phyloP scores from a whole-genome alignment of 2,329 filamentous ascomycete genomes.

The Cyanodermella asteris region DNA sequence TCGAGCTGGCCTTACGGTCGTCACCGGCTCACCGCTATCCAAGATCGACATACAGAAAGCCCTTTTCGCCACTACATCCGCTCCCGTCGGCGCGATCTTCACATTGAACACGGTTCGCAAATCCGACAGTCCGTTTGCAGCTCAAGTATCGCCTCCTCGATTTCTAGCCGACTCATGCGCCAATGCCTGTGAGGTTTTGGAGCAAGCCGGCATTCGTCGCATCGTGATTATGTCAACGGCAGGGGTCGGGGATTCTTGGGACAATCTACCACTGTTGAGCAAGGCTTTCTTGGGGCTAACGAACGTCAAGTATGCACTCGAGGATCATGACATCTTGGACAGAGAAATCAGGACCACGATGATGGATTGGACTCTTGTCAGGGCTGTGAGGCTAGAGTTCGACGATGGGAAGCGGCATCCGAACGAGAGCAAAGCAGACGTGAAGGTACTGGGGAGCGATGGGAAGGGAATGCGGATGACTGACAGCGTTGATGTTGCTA shows the following conservation, averaged over 20 bases:
- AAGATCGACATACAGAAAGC: constrained; percentile 15
- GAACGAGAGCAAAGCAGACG: constrained; percentile 9
- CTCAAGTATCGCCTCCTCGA: constrained; percentile 16
- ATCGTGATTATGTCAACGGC: constrained; percentile 20
- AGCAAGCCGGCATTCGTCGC: constrained; percentile 13
- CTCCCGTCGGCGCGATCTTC: constrained; percentile 15
- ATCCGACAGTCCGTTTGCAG: constrained; percentile 20
- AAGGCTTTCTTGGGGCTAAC: constrained; percentile 19
- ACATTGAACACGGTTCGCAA: constrained; percentile 20
- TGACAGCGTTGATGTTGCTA: constrained; percentile 12
- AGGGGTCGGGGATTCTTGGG: constrained; percentile 19
- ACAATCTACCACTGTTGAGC: constrained; percentile 14
- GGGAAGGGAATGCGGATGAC: constrained; percentile 14
- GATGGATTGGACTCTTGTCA: constrained; percentile 18
- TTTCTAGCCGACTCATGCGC: constrained; percentile 15
- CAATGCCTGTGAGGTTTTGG: constrained; percentile 15
- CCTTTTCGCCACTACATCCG: constrained; percentile 9
- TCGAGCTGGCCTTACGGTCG: constrained; percentile 12
- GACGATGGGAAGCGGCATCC: constrained; percentile 10
- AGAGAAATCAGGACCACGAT: constrained; percentile 15
- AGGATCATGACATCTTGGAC: constrained; percentile 18
- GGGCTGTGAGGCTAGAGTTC: constrained; percentile 14
- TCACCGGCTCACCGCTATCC: constrained; percentile 16
- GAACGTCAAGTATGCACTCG: constrained; percentile 19
- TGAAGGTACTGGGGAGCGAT: constrained; percentile 12